These are phyloP conservation scores for Picea glauca DNA, from an alignment of 75 land plant species.

Conservation along the genomic window DNA sequence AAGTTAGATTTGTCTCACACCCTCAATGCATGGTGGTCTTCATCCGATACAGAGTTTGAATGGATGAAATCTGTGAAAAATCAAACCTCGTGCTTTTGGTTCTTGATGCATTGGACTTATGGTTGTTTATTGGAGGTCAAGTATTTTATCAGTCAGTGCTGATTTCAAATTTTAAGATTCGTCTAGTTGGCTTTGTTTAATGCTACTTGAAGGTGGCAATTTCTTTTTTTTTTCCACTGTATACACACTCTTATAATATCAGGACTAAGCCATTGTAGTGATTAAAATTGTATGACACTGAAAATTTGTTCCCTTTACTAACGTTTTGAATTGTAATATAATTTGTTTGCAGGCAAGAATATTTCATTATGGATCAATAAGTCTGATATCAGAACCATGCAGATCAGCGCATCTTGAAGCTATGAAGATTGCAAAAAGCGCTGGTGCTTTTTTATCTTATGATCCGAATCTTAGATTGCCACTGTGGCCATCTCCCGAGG, in stretches of 20 bases:
- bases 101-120: neutral
- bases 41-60: no score
- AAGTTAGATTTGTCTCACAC: no score
- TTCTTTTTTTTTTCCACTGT: no score
- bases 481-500: constrained; percentile 50
- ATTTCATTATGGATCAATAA: constrained; percentile 61
- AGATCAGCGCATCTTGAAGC: constrained; percentile 50
- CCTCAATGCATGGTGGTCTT: no score
- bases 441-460: constrained; percentile 49
- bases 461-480: constrained; percentile 57
- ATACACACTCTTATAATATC: no score
- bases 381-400: constrained; percentile 43
- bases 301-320: neutral
- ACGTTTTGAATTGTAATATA: neutral
- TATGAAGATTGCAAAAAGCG: constrained; percentile 29
- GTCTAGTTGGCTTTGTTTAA: no score
- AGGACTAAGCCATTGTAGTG: no score
- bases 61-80: neutral
- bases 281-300: neutral
- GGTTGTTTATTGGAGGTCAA: no score
- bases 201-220: no score
- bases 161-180: no score
- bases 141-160: no score
- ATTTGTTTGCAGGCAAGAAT: constrained; percentile 17
- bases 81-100: neutral